phyloP scores from a whole-genome alignment of 2,329 filamentous ascomycete species.

The Xylariomycetidae sp. region DNA sequence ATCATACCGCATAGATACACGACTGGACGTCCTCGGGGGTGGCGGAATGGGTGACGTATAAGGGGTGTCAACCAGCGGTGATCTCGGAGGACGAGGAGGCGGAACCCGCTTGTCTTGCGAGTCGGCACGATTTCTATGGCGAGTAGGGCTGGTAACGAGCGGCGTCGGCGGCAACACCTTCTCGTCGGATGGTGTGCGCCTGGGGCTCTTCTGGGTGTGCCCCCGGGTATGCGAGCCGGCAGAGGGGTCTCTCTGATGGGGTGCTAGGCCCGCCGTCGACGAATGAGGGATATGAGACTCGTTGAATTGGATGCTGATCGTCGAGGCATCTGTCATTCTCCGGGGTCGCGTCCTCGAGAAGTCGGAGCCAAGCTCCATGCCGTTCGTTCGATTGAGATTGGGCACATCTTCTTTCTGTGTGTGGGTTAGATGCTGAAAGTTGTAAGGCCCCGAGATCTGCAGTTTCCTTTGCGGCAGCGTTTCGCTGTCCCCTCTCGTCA shows the following conservation, averaged over 20 bases:
- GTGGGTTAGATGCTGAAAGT: slow-evolving; percentile 63
- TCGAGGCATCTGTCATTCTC: slow-evolving; percentile 28
- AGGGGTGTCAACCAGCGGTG: slow-evolving; percentile 22
- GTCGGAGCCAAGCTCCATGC: slow-evolving; percentile 38
- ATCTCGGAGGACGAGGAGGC: slow-evolving; percentile 47
- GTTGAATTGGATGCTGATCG: slow-evolving; percentile 34
- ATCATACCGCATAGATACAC: slow-evolving; percentile 41
- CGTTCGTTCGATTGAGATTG: slow-evolving; percentile 35
- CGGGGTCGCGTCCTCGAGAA: slow-evolving; percentile 36
- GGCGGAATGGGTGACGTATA: slow-evolving; percentile 41
- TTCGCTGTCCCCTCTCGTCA: slow-evolving; percentile 27
- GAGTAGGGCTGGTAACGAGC: slow-evolving; percentile 22
- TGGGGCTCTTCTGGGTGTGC: background rate
- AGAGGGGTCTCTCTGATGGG: slow-evolving; percentile 18
- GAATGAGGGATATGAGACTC: no score
- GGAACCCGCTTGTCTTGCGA: slow-evolving; percentile 46
- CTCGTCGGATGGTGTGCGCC: slow-evolving; percentile 8
- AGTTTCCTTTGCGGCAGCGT: slow-evolving; percentile 34
- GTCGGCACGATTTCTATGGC: slow-evolving; percentile 37
- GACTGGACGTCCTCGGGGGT: slow-evolving; percentile 49
- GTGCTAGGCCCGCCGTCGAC: slow-evolving; percentile 37
- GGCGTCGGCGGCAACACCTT: slow-evolving; percentile 24
- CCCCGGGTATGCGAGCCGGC: slow-evolving; percentile 10
- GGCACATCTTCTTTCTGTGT: slow-evolving; percentile 46
- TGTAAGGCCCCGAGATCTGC: slow-evolving; percentile 60